Percentiles rank a stretch among this genome's conserved stretches.
These are phyloP conservation scores for Eimeria tenella DNA, from an alignment of 169 alveolate species.

Conservation along the genomic window DNA sequence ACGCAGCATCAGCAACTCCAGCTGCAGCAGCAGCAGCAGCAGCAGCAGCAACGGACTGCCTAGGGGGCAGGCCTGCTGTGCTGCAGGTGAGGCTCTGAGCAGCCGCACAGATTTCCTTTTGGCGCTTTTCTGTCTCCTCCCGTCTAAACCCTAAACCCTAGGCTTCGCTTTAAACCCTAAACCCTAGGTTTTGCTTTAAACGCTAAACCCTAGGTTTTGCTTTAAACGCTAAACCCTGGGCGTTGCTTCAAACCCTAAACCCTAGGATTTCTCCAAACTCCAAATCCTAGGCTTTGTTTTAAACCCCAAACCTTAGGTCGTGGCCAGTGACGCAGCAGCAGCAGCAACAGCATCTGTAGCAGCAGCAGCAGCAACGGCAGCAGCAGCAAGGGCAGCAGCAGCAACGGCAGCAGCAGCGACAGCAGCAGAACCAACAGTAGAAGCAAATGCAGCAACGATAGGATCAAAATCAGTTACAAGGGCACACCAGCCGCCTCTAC, in stretches of 20 bases:
- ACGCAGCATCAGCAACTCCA: not conserved
- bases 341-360: too few species aligned
- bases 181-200: not conserved
- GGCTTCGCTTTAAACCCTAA: not conserved
- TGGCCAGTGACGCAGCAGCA: too few species aligned
- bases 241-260: not conserved
- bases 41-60: slow-evolving; percentile 45
- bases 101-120: not conserved
- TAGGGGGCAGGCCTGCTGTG: slow-evolving; percentile 39
- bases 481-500: too few species aligned
- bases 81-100: slow-evolving; percentile 4
- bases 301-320: not conserved
- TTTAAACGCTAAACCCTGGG: too few species aligned
- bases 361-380: too few species aligned
- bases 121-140: slow-evolving; percentile 56
- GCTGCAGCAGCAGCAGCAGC: slow-evolving; percentile 44
- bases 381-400: too few species aligned
- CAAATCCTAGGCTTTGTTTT: not conserved
- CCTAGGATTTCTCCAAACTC: slow-evolving; percentile 1
- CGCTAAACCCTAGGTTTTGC: slow-evolving; percentile 42
- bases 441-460: too few species aligned
- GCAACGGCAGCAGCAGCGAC: too few species aligned
- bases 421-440: too few species aligned
- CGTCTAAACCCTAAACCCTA: slow-evolving; percentile 27
- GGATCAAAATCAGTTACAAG: too few species aligned